Evolutionary conservation across 1,284 basidiomycete genomes (phyloP), one percentile per base, ranked within the genome.

Genomic region (Exsudoporus floridanus): DNA sequence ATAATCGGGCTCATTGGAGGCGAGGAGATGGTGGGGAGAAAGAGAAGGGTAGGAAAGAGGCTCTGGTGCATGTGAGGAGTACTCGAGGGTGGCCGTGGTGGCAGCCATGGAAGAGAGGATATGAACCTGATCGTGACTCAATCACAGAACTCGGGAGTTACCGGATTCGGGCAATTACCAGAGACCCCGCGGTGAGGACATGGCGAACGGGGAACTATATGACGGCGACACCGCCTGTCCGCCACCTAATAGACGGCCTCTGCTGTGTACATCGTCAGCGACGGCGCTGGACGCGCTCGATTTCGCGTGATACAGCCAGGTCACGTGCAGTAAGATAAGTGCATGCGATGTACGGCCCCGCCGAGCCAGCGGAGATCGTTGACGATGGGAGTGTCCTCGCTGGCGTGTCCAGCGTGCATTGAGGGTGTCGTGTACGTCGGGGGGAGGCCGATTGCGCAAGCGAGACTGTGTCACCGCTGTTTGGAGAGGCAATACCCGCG

Each of bases 1-100:
- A 70, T 99, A 99, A 73, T 99, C 96, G 0, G 95, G 95, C 7
- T 86, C 86, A 39, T 85, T 82, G 54, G 81, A 79, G 1, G 86
- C 73, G 5, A 90, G 76, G 25, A 92, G 74, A 60, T 82, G 73
- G 61, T 94, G 86, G 28, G 79, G 72, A 1, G 84, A 71, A 4
- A 94, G 80, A 19, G 87, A 79, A 30, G 86, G 81, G 64, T 89
- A 94, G 8, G 71, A 56, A 7, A 85, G 69, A 21, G 84, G 82
- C 46, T 82, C 78, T 37, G 86, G 85, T 13, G 83, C 84, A 67
- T 77, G 71, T 10, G 87, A 88, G 6, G 84, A 74, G 63, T 85
- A 85, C 70, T 90, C 87, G 59, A 86, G 70, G 21, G 80, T 83
- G 44, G 81, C 77, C 46, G 73, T 77, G 46, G 73, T 66, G 44